These are phyloP conservation scores for Pisolithus orientalis DNA, from an alignment of 768 basidiomycete species.

Conservation along the genomic window DNA sequence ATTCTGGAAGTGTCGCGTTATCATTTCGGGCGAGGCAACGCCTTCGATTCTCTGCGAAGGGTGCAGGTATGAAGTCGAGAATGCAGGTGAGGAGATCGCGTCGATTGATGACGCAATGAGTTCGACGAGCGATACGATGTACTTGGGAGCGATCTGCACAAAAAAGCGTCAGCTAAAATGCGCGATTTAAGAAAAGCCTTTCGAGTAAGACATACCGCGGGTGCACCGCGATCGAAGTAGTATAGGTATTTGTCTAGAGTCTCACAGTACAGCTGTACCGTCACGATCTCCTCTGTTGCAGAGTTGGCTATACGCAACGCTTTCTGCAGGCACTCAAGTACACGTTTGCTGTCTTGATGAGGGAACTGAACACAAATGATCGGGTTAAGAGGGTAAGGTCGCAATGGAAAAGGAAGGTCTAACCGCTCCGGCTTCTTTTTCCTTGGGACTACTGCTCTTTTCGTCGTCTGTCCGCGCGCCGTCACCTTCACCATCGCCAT, in stretches of 20 bases:
- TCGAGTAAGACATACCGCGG: slow-evolving; percentile 57
- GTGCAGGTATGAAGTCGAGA: slow-evolving; percentile 55
- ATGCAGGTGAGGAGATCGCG: slow-evolving; percentile 65
- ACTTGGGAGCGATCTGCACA: slow-evolving; percentile 83
- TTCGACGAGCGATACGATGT: slow-evolving; percentile 93
- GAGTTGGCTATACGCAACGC: slow-evolving; percentile 94
- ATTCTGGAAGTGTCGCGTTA: slow-evolving; percentile 88
- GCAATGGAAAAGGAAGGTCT: slow-evolving; percentile 22
- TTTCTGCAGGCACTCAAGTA: slow-evolving; percentile 96
- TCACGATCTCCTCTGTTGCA: slow-evolving; percentile 94
- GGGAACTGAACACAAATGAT: slow-evolving; percentile 47
- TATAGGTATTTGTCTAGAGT: slow-evolving; percentile 94
- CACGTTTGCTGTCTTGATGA: slow-evolving; percentile 93
- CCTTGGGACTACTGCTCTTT: slow-evolving; percentile 31
- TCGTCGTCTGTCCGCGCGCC: slow-evolving; percentile 21
- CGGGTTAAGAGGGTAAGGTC: background rate
- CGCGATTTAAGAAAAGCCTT: background rate
- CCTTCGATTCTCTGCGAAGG: slow-evolving; percentile 89
- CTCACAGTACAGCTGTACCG: slow-evolving; percentile 92
- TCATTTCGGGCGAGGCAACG: slow-evolving; percentile 90
- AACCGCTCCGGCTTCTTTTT: slow-evolving; percentile 44
- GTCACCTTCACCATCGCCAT: slow-evolving; percentile 32
- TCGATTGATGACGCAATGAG: slow-evolving; percentile 94
- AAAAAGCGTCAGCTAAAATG: background rate
- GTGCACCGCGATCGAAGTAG: slow-evolving; percentile 90